Percentiles rank a stretch among this genome's conserved stretches.
These are phyloP conservation scores for Phylloporus rhodoxanthus DNA, from an alignment of 768 basidiomycete genomes.

Conservation along the genomic window DNA sequence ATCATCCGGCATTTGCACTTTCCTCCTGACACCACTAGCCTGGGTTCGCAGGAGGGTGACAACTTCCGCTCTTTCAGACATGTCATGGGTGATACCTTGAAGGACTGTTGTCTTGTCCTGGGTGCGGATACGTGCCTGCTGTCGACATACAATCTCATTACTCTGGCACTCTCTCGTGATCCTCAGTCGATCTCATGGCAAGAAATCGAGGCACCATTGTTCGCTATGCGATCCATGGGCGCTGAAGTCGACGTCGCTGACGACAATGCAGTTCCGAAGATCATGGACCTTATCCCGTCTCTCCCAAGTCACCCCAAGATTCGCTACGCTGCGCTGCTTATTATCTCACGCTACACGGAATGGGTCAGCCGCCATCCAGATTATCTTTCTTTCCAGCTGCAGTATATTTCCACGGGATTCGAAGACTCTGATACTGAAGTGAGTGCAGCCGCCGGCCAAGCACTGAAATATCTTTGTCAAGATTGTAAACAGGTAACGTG, in stretches of 20 bases:
- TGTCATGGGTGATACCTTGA: constrained; percentile 97
- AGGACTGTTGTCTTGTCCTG: constrained; percentile 95
- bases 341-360: constrained; percentile 93
- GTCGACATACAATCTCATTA: constrained; percentile 76
- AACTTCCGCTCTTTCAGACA: constrained; percentile 94
- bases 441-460: constrained; percentile 89
- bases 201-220: constrained; percentile 93
- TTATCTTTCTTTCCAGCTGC: constrained; percentile 79
- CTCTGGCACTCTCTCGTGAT: constrained; percentile 59
- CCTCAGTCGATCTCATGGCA: constrained; percentile 75
- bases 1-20: constrained; percentile 91
- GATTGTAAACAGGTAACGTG: constrained; percentile 78
- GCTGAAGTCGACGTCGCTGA: constrained; percentile 84
- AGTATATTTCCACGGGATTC: constrained; percentile 91
- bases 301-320: constrained; percentile 88
- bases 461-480: constrained; percentile 93
- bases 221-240: constrained; percentile 98
- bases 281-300: constrained; percentile 89
- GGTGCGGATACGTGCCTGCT: constrained; percentile 80
- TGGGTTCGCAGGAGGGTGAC: constrained; percentile 83
- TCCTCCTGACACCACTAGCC: constrained; percentile 59
- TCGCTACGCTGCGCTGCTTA: constrained; percentile 91
- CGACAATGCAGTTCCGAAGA: constrained; percentile 84
- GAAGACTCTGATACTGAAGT: constrained; percentile 77
- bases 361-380: constrained; percentile 90